Evolutionary conservation across 2,329 filamentous ascomycete species (phyloP), one percentile per base, ranked within the genome.

Genomic region (Penicillium griseofulvum): DNA sequence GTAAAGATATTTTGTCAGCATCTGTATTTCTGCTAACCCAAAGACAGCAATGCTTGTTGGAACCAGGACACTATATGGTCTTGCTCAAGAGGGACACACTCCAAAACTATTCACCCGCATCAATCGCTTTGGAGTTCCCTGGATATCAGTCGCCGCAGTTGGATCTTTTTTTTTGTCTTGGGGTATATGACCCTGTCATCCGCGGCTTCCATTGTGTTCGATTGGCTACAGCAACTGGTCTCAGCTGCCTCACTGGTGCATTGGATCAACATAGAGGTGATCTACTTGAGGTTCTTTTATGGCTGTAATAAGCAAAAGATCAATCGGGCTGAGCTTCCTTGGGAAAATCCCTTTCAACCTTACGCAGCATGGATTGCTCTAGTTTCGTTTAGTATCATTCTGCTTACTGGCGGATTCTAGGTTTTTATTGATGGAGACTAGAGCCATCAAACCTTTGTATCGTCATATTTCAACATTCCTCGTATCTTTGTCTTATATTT

Each of bases 401-500:
- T 90, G 5, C 83, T 81, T 4, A 85, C 87, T 52, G 87, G 87
- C 56, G 87, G 86, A 1, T 90, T 89, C 70, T 79, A 83, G 28
- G 49, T 52, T 1, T 64, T 64, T 17, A 57, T 62, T 10, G 44
- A 57, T 9, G 51, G 51, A 0, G 37, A 60, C 4, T 63, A 59
- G 61, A 49, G 26, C 34, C 80, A 87, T 16, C 88, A 90, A 66
- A 84, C 84, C 65, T 81, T 83, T 0, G 72, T 78, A 46, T 81
- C 81, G 0, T 76, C 80, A 0, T 86, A 86, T 63, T 74, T 85
- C n/a, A 81, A 82, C n/a, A 80, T 85, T 19, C 81, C 81, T 0
- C 75, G 83, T 31, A 83, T 85, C 60, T 62, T 83, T 5, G 59
- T 65, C 4, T 28, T 84, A 33, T 83, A 80, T 58, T 70, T 77